These are phyloP conservation scores for Verticillium isaacii DNA, from an alignment of 2,329 filamentous ascomycete genomes.

Conservation along the genomic window DNA sequence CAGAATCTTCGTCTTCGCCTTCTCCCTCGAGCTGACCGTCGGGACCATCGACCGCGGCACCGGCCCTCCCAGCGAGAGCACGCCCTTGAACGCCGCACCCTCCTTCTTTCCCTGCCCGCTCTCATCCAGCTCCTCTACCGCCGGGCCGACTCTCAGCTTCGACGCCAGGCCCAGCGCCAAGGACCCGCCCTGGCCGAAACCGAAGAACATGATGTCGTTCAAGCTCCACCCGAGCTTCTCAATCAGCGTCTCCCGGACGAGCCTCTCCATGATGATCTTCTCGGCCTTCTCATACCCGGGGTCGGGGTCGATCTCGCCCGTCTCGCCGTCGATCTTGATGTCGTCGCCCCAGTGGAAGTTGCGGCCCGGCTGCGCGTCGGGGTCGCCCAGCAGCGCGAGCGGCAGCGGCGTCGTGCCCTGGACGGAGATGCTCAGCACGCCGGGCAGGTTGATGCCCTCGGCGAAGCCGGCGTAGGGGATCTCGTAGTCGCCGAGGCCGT, in stretches of 20 bases:
- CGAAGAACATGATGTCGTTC: constrained; percentile 58
- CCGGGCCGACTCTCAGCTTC: constrained; percentile 29
- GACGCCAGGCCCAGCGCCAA: constrained; percentile 53
- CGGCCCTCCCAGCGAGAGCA: constrained; percentile 58
- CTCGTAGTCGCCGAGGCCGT: constrained; percentile 77
- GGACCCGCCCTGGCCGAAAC: constrained; percentile 64
- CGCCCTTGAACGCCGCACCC: constrained; percentile 42
- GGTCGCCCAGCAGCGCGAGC: constrained; percentile 54
- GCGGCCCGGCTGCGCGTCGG: constrained; percentile 11
- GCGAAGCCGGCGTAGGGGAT: constrained; percentile 65
- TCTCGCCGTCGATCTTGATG: constrained; percentile 43
- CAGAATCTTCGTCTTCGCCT: constrained; percentile 59
- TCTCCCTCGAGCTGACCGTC: constrained; percentile 39
- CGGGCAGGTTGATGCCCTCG: constrained; percentile 64
- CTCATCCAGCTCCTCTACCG: constrained; percentile 28
- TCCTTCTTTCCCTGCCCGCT: constrained; percentile 2
- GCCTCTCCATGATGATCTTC: constrained; percentile 38
- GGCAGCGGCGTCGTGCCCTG: constrained; percentile 67
- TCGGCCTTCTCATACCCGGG: constrained; percentile 53
- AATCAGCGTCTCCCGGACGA: constrained; percentile 49
- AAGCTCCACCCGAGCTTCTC: constrained; percentile 53
- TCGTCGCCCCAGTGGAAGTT: constrained; percentile 65
- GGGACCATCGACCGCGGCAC: constrained; percentile 49
- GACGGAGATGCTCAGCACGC: constrained; percentile 70
- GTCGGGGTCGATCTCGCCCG: constrained; percentile 54